phyloP scores from a whole-genome alignment of 1,139 yeast genomes.

The Pichia sp. region DNA sequence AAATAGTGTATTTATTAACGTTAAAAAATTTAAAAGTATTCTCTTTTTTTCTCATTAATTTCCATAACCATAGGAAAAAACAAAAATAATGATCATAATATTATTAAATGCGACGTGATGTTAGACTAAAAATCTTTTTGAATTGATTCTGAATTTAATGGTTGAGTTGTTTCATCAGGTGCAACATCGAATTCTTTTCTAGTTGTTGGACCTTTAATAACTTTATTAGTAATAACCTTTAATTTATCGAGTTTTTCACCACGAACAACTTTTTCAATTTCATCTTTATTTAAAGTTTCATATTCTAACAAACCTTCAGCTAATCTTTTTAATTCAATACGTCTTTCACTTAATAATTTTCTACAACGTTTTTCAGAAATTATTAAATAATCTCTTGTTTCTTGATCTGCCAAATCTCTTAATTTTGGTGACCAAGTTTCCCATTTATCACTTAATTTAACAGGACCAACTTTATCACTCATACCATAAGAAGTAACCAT shows the following conservation, averaged over 20 bases:
- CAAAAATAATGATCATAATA: too few relatives aligned
- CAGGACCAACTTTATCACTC: conserved; percentile 93
- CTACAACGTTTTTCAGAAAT: conserved; percentile 79
- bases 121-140: conserved; percentile 3
- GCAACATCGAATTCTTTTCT: conserved; percentile 30
- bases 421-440: conserved; percentile 88
- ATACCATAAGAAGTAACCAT: conserved; percentile 97
- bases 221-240: conserved; percentile 67
- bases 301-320: conserved; percentile 93
- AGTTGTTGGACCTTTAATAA: conserved; percentile 46
- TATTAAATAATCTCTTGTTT: conserved; percentile 69
- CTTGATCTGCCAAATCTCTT: conserved; percentile 86
- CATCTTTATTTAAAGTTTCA: conserved; percentile 88
- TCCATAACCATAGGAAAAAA: too few relatives aligned
- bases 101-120: too few relatives aligned
- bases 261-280: conserved; percentile 76
- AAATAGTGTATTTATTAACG: too few relatives aligned
- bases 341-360: conserved; percentile 51
- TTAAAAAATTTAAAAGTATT: too few relatives aligned
- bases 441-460: conserved; percentile 83
- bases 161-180: conserved; percentile 25
- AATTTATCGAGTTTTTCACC: conserved; percentile 71
- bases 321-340: conserved; percentile 71
- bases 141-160: conserved; percentile 14
- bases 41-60: too few relatives aligned